Percentiles rank a stretch among this genome's conserved stretches.
Evolutionary conservation across 2,329 filamentous ascomycete genomes (phyloP).

Genomic region (Thermothelomyces thermophilus): DNA sequence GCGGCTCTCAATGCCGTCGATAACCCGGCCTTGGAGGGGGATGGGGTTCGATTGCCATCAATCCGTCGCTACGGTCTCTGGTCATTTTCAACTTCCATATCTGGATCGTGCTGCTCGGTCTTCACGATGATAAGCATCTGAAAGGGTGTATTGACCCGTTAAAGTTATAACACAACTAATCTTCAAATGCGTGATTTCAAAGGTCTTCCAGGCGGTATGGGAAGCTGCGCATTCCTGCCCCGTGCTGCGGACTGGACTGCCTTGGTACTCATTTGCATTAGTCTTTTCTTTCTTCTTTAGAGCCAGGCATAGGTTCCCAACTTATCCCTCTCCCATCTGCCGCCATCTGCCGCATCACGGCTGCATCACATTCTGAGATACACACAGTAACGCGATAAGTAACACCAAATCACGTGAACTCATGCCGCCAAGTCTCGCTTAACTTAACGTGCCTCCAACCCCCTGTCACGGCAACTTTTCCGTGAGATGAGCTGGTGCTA

Average conservation of each 20-base stretch:
- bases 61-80: neutral
- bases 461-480: slow-evolving; percentile 19
- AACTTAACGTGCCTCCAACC: slow-evolving; percentile 3
- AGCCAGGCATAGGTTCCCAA: too few relatives aligned
- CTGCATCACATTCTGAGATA: too few relatives aligned
- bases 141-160: neutral
- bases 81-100: neutral
- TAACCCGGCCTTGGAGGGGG: neutral
- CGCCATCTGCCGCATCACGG: too few relatives aligned
- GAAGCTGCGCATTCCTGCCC: too few relatives aligned
- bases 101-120: neutral
- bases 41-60: neutral
- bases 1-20: neutral
- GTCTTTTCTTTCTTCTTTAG: too few relatives aligned
- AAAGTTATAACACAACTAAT: neutral
- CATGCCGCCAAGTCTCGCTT: slow-evolving; percentile 13
- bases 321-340: too few relatives aligned
- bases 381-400: neutral
- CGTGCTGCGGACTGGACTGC: too few relatives aligned
- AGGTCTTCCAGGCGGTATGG: too few relatives aligned
- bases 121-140: neutral
- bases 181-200: too few relatives aligned
- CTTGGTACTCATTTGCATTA: too few relatives aligned
- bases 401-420: slow-evolving; percentile 12
- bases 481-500: slow-evolving; percentile 19